Evolutionary conservation across 345 rosid species (phyloP).

Genomic region (Salix purpurea): DNA sequence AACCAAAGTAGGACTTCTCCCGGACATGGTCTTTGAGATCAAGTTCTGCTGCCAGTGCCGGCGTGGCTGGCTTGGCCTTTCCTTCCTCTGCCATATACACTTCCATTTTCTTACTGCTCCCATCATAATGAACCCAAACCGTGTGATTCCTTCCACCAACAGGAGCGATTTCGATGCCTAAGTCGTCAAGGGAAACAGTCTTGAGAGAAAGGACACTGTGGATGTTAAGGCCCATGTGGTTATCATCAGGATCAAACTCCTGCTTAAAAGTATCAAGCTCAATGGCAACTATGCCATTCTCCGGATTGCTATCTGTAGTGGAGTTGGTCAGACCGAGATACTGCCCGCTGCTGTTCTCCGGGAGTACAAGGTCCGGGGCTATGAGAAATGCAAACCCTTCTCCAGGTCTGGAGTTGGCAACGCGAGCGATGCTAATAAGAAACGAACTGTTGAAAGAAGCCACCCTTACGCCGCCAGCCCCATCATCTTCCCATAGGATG

Average conservation of each 20-base stretch:
- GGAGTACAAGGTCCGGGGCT: slow-evolving; percentile 34
- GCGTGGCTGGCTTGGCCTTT: slow-evolving; percentile 19
- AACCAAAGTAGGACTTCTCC: slow-evolving; percentile 46
- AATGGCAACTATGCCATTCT: slow-evolving; percentile 45
- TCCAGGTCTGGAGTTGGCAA: slow-evolving; percentile 18
- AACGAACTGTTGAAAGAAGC: slow-evolving; percentile 57
- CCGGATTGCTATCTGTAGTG: slow-evolving; percentile 33
- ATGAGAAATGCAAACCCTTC: slow-evolving; percentile 56
- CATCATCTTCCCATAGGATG: slow-evolving; percentile 32
- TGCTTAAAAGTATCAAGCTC: slow-evolving; percentile 50
- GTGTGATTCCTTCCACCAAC: slow-evolving; percentile 17
- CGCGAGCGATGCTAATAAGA: slow-evolving; percentile 36
- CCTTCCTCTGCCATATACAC: slow-evolving; percentile 40
- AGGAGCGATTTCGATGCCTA: slow-evolving; percentile 39
- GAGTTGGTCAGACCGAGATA: slow-evolving; percentile 54
- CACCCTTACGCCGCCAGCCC: background rate
- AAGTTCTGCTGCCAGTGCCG: slow-evolving; percentile 28
- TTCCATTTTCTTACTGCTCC: slow-evolving; percentile 22
- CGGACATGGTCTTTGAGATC: slow-evolving; percentile 35
- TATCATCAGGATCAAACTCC: slow-evolving; percentile 42
- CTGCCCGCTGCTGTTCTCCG: slow-evolving; percentile 35
- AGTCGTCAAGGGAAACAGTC: slow-evolving; percentile 17
- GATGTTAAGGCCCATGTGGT: slow-evolving; percentile 49
- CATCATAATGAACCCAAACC: slow-evolving; percentile 52
- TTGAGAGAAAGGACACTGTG: slow-evolving; percentile 31